Conservation (phyloP, 192 early-diverging fungal genomes). For the Glomus cerebriforme region DNA sequence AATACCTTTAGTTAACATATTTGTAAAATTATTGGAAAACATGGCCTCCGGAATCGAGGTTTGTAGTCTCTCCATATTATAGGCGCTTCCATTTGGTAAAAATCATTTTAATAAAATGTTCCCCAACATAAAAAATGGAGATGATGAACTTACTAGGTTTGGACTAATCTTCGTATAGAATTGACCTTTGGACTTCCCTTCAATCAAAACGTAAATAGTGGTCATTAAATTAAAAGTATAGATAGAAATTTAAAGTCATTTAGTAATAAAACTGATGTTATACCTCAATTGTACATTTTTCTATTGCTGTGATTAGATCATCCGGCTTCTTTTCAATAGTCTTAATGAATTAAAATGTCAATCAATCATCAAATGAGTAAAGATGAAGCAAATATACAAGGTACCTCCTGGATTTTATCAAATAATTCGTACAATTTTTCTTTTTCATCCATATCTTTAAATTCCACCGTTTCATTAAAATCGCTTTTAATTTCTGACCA, state of each 20-base stretch:
- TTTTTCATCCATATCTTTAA: conserved; percentile 15
- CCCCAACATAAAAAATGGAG: neutral
- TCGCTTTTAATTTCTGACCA: conserved; percentile 12
- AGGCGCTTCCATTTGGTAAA: conserved; percentile 10
- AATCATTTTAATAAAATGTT: conserved; percentile 5
- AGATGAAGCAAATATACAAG: neutral
- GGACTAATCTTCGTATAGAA: conserved; percentile 16
- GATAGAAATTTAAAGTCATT: too few relatives aligned
- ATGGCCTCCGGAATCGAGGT: conserved; percentile 1
- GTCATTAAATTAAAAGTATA: neutral
- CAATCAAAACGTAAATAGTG: neutral
- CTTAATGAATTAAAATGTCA: conserved; percentile 17
- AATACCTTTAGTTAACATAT: conserved; percentile 22
- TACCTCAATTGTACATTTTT: conserved; percentile 30
- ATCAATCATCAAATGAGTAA: neutral
- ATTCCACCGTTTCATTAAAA: conserved; percentile 19
- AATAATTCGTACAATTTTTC: conserved; percentile 20
- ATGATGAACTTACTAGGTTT: conserved; percentile 22
- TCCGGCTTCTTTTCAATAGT: conserved; percentile 10
- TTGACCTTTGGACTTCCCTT: conserved; percentile 16
- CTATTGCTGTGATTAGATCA: conserved; percentile 17
- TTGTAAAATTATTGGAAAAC: conserved; percentile 25
- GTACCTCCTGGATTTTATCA: conserved; percentile 27
- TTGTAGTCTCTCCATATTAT: conserved; percentile 17
- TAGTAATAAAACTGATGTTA: conserved; percentile 14